Evolutionary conservation across 192 early-diverging fungal species (phyloP), one percentile per base, ranked within the genome.

Genomic region (Obelidium mucronatum): DNA sequence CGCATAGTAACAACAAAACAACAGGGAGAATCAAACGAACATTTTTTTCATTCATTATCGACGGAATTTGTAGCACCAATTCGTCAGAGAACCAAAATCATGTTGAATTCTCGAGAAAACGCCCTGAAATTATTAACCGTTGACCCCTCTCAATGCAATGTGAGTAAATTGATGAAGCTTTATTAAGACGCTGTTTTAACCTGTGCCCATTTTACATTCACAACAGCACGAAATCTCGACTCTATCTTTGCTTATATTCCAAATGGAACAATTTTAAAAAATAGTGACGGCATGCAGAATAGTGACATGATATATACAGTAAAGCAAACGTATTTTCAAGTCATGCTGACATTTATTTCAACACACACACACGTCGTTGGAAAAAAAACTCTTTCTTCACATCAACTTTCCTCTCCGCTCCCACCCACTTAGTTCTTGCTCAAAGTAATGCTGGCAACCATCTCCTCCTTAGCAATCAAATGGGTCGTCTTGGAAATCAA

Each of bases 401-500:
- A 34, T 65, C 35, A 17, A 65, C 28, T 61, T 61, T 33, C 26
- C 59, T 61, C 35, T 67, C 64, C 64, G 40, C 34, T 52, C 28
- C 24, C 26, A 56, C 71, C 22, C 13, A n/a, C n/a, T 77, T 36
- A 77, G 36, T 69, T 55, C 42, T 74, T 74, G 66, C n/a, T n/a
- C n/a, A 42, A 11, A 66, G 78, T 80, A 53, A 85, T 79, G 36
- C 64, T 72, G 8, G 81, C 56, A n/a, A 88, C 83, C 87, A 88
- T 88, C 71, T 86, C 87, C 77, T 88, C 87, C 78, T 88, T 88
- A 33, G 82, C 78, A 64, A 88, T 88, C 65, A 86, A 59, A 76
- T 86, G 84, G 26, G 80, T 82, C 4, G 96, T 98, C 88, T 98
- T 98, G 66, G 94, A 96, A 61, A 99, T 94, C 85, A 98, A 82